Base-by-base conservation (phyloP, 108 stramenopile genomes). In the Chaetoceros tenuissimus region DNA sequence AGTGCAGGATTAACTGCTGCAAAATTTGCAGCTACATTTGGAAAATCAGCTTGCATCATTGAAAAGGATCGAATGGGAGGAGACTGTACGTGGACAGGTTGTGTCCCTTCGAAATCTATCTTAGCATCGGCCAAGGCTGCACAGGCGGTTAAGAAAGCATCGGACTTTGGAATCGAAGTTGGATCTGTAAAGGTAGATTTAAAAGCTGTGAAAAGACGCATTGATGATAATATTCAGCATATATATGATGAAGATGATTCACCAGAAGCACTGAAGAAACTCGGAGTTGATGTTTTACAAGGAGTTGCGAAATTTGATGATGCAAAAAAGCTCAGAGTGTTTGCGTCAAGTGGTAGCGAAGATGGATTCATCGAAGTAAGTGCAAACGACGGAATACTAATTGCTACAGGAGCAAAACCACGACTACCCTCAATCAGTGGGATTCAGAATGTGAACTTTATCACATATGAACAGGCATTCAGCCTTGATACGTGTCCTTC, bases 11-110 rank as follows among this genome's bases (percentile, higher is more conserved):
- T 93, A 3, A 85, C 86, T n/a, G 81, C 87, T 46, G 82, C 86
- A 16, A 86, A 85, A 57, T 84, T 87, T 47, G 87, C 80, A n/a
- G 53, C 73, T 10, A 82, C 67, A 2, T 66, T 89, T 49, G 81
- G 81, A 46, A 84, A 78, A 53, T 67, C 72, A 31, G 64, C 59
- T 19, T 73, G 81, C 22, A 50, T 94, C 27, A 63, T 94, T 23
- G 92, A 94, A 69, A 57, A 67, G 46, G 65, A 64, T 54, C 50
- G 71, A 24, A 48, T 89, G 62, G 92, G 92, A 28, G 92, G 92
- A 5, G 89, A 94, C 59, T 90, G 88, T 59, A 82, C 87, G 3
- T 88, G 87, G 78, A 80, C 82, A 0, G 92, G 92, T 64, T 90
- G 88, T 66, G 85, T 90, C 8, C 92, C 92, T 0, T 79, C 77